Evolutionary conservation across 345 rosid species (phyloP).

Genomic region (Noccaea caerulescens): DNA sequence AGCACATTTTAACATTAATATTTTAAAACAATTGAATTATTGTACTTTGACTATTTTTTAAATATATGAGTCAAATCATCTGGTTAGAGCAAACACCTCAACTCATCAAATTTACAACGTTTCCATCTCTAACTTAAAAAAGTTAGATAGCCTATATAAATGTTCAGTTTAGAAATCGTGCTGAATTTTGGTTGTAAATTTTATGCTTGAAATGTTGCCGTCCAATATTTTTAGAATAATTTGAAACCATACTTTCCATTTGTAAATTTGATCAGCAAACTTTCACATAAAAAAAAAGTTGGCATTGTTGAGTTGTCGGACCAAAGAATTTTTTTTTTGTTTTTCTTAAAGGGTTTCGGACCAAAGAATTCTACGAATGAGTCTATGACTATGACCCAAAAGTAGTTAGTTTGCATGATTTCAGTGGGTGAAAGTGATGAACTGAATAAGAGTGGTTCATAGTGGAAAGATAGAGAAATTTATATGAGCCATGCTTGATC

Average conservation of each 20-base stretch:
- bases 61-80: too few relatives aligned
- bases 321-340: not conserved
- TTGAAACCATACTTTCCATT: not conserved
- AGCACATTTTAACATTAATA: too few relatives aligned
- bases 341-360: too few relatives aligned
- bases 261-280: not conserved
- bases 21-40: too few relatives aligned
- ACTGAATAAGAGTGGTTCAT: constrained; percentile 33
- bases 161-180: too few relatives aligned
- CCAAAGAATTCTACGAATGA: not conserved
- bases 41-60: too few relatives aligned
- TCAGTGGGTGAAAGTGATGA: constrained; percentile 16
- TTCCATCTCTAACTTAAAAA: too few relatives aligned
- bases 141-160: too few relatives aligned
- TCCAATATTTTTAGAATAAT: not conserved
- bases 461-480: constrained; percentile 39
- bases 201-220: not conserved
- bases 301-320: not conserved
- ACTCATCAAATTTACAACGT: too few relatives aligned
- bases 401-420: constrained; percentile 20
- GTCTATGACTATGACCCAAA: constrained; percentile 36
- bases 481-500: constrained; percentile 23
- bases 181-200: too few relatives aligned
- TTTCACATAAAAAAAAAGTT: constrained; percentile 4
- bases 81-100: too few relatives aligned